phyloP scores from a whole-genome alignment of 2,329 filamentous ascomycete species.

The Colletotrichum spaethianum region DNA sequence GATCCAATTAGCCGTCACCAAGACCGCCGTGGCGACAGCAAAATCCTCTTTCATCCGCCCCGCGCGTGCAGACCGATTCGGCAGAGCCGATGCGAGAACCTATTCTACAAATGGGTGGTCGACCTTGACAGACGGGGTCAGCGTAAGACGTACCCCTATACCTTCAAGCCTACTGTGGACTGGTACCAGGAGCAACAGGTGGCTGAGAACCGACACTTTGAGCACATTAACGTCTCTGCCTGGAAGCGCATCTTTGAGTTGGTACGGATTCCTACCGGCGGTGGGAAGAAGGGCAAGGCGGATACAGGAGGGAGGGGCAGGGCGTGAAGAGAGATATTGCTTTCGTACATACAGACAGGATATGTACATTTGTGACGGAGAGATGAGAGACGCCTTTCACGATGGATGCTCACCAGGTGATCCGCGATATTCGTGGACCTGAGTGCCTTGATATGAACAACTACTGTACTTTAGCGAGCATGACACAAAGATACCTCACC shows the following conservation, averaged over 20 bases:
- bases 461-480: neutral
- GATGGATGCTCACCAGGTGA: neutral
- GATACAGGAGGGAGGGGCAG: neutral
- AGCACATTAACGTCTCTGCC: conserved; percentile 61
- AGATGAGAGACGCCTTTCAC: neutral
- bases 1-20: conserved; percentile 24
- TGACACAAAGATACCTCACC: neutral
- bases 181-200: conserved; percentile 66
- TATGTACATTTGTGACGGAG: neutral
- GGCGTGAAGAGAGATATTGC: neutral
- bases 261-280: neutral
- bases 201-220: conserved; percentile 62
- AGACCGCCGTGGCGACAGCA: conserved; percentile 44
- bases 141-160: conserved; percentile 52
- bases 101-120: conserved; percentile 57
- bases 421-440: neutral
- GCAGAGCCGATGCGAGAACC: conserved; percentile 58
- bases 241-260: conserved; percentile 59
- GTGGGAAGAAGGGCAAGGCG: neutral
- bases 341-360: neutral
- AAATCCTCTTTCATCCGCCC: conserved; percentile 65
- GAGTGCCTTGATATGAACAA: neutral
- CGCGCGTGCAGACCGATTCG: conserved; percentile 44
- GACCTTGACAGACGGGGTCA: conserved; percentile 41
- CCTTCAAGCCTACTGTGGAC: conserved; percentile 61